Conservation (phyloP, 2,329 filamentous ascomycete species). For the Lithohypha guttulata region DNA sequence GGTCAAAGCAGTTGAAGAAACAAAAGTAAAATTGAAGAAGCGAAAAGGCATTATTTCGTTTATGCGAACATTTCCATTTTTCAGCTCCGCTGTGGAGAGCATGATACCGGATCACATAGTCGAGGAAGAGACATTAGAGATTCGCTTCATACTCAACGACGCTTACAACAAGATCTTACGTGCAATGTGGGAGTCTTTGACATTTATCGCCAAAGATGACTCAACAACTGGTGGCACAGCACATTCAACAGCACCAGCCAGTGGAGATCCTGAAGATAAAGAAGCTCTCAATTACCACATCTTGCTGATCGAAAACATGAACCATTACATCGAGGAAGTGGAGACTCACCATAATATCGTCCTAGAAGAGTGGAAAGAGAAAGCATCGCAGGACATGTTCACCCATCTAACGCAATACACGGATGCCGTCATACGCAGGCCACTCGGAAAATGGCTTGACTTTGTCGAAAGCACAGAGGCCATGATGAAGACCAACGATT, state of each 20-base stretch:
- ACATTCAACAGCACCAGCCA: conserved; percentile 14
- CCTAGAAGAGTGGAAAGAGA: conserved; percentile 70
- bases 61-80: conserved; percentile 83
- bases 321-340: conserved; percentile 89
- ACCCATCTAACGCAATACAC: conserved; percentile 86
- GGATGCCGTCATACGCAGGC: conserved; percentile 75
- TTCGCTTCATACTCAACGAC: conserved; percentile 69
- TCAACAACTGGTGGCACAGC: conserved; percentile 37
- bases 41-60: conserved; percentile 93
- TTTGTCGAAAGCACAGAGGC: conserved; percentile 83
- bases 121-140: conserved; percentile 47
- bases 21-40: conserved; percentile 98
- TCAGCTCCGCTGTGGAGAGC: conserved; percentile 71
- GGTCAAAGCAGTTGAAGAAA: conserved; percentile 90
- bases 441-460: conserved; percentile 73
- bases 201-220: conserved; percentile 74
- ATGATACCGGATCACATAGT: conserved; percentile 54
- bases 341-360: conserved; percentile 63
- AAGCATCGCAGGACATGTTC: conserved; percentile 64
- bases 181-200: conserved; percentile 93
- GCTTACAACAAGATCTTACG: conserved; percentile 84
- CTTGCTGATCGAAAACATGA: conserved; percentile 96
- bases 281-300: conserved; percentile 96
- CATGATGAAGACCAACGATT: conserved; percentile 37
- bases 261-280: conserved; percentile 73